Percentiles rank a stretch among this genome's conserved stretches.
Conservation (phyloP, 2,329 filamentous ascomycete genomes). For the Cordyceps fumosorosea region DNA sequence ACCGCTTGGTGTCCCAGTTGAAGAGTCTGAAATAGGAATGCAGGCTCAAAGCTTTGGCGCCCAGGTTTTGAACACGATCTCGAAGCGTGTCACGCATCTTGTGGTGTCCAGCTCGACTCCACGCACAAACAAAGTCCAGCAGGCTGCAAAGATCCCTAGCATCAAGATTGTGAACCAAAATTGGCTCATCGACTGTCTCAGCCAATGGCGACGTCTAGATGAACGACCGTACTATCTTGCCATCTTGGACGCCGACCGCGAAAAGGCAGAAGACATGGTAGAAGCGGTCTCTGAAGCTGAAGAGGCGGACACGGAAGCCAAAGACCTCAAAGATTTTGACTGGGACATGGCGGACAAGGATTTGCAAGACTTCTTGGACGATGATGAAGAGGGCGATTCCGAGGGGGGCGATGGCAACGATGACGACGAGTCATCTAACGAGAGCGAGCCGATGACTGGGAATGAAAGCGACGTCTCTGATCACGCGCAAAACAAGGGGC, state of each 20-base stretch:
- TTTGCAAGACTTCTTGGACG: conserved; percentile 64
- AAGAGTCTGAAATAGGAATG: conserved; percentile 76
- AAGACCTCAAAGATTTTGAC: conserved; percentile 52
- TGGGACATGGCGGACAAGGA: conserved; percentile 64
- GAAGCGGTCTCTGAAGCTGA: conserved; percentile 27
- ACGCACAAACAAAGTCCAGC: conserved; percentile 84
- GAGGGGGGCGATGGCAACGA: conserved; percentile 18
- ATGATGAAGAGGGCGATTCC: conserved; percentile 29
- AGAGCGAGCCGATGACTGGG: conserved; percentile 16
- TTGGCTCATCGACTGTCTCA: conserved; percentile 82
- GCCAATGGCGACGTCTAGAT: conserved; percentile 73
- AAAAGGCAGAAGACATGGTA: conserved; percentile 26
- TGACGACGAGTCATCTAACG: conserved; percentile 14
- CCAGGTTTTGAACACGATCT: conserved; percentile 49
- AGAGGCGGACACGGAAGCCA: conserved; percentile 23
- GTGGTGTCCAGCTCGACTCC: conserved; percentile 65
- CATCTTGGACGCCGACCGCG: conserved; percentile 63
- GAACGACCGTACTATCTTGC: conserved; percentile 72
- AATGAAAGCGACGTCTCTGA: conserved; percentile 25
- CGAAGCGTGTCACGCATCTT: conserved; percentile 62
- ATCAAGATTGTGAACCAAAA: conserved; percentile 89
- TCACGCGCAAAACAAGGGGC: conserved; percentile 20
- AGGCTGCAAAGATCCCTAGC: conserved; percentile 69
- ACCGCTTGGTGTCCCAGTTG: conserved; percentile 71
- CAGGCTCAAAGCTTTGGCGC: conserved; percentile 87